A percentile compares a stretch with the other conserved stretches of the same genome.
Conservation (phyloP, 495 filamentous ascomycete genomes). For the Tuber aestivum region DNA sequence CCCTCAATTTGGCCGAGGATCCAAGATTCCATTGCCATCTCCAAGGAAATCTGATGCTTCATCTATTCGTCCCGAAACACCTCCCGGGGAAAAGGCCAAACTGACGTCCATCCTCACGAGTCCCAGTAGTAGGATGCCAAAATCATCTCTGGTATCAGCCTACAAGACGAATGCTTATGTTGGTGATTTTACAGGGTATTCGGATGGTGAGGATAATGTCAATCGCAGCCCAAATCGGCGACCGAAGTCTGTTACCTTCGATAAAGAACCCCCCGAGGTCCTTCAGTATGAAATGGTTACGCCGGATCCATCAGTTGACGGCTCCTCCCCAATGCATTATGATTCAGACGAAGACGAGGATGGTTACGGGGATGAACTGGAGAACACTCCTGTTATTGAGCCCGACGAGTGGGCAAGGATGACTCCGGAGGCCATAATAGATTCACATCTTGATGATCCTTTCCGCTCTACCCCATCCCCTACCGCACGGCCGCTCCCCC, state of each 20-base stretch:
- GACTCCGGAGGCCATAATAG: conserved; percentile 53
- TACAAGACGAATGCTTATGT: conserved; percentile 61
- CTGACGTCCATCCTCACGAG: conserved; percentile 52
- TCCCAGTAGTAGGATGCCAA: conserved; percentile 73
- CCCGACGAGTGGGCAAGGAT: conserved; percentile 92
- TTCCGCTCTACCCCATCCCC: conserved; percentile 50
- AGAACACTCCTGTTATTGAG: conserved; percentile 92
- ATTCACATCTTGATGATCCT: conserved; percentile 59
- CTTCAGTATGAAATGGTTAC: conserved; percentile 98
- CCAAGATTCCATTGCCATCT: conserved; percentile 34
- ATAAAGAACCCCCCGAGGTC: conserved; percentile 83
- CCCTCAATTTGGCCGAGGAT: conserved; percentile 56
- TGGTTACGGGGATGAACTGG: conserved; percentile 78
- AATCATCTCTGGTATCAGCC: conserved; percentile 70
- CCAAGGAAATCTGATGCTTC: conserved; percentile 24
- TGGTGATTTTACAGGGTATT: conserved; percentile 64
- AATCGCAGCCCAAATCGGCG: conserved; percentile 65
- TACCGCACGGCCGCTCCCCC: conserved; percentile 40
- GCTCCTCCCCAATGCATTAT: conserved; percentile 83
- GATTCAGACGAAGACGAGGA: conserved; percentile 69
- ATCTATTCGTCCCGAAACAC: conserved; percentile 25
- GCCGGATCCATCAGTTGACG: conserved; percentile 82
- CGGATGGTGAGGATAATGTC: conserved; percentile 65
- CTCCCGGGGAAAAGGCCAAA: conserved; percentile 50
- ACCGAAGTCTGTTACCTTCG: conserved; percentile 93